These are phyloP conservation scores for Eucalyptus tenuipes DNA, from an alignment of 345 rosid species.

Conservation along the genomic window DNA sequence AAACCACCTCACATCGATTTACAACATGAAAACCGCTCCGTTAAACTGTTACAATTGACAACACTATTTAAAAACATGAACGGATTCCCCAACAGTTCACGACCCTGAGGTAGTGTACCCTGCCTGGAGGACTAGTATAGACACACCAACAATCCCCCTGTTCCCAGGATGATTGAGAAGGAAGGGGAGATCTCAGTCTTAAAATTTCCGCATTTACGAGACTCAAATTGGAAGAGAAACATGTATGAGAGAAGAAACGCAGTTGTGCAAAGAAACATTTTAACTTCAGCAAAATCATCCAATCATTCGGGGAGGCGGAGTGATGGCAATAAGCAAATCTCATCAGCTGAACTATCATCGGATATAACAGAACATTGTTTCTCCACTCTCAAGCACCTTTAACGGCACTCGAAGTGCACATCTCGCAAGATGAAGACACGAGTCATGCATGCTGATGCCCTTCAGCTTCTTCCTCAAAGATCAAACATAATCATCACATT, in stretches of 20 bases:
- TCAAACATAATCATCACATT: not conserved
- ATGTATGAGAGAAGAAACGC: not conserved
- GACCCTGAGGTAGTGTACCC: not conserved
- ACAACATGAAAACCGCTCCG: not conserved
- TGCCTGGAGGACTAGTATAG: not conserved
- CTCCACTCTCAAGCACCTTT: not conserved
- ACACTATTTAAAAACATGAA: not conserved
- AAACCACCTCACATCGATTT: not conserved
- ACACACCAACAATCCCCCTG: not conserved
- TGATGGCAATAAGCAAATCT: not conserved
- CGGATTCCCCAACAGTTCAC: not conserved
- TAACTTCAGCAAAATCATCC: not conserved
- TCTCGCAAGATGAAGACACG: not conserved
- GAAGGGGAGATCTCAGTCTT: not conserved
- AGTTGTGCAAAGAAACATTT: not conserved
- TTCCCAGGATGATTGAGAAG: not conserved
- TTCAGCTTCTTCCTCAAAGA: not conserved
- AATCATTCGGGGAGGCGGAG: not conserved
- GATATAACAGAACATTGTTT: not conserved
- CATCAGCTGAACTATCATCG: not conserved
- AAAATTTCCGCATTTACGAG: not conserved
- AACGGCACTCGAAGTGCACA: not conserved
- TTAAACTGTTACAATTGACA: not conserved
- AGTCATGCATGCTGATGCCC: not conserved
- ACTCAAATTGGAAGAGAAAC: not conserved